Conservation (phyloP, 2,329 filamentous ascomycete genomes). For the Lithohypha guttulata region DNA sequence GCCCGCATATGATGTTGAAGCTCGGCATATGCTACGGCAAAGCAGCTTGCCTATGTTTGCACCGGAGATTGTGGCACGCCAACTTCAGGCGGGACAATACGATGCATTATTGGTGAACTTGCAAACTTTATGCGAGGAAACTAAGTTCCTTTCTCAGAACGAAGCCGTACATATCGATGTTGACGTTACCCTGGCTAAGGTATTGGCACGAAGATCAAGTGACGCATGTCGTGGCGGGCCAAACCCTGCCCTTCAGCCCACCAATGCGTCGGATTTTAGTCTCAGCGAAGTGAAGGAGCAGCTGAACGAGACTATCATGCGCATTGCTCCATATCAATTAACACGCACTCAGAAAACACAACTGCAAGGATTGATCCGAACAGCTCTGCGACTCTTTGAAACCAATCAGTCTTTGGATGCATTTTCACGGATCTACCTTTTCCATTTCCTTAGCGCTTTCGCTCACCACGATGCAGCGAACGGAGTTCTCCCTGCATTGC, state of each 20-base stretch:
- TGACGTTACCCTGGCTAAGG: no score
- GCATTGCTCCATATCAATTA: background rate
- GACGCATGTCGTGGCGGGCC: no score
- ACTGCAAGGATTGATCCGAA: conserved; percentile 66
- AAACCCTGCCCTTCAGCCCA: conserved; percentile 34
- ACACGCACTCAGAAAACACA: conserved; percentile 51
- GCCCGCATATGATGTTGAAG: background rate
- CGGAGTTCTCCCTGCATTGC: conserved; percentile 1
- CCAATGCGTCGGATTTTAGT: background rate
- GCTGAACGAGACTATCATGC: background rate
- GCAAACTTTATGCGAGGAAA: conserved; percentile 57
- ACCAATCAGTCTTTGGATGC: conserved; percentile 83
- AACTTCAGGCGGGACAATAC: conserved; percentile 66
- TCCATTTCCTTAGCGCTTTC: conserved; percentile 2
- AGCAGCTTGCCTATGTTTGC: conserved; percentile 69
- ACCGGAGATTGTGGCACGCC: conserved; percentile 77
- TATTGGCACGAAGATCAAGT: no score
- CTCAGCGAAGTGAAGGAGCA: background rate
- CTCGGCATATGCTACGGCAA: background rate
- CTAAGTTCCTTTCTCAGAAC: conserved; percentile 76
- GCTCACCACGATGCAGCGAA: background rate
- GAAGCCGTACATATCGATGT: conserved; percentile 35
- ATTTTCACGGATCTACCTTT: conserved; percentile 68
- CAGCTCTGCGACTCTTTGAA: conserved; percentile 70
- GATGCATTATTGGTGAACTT: conserved; percentile 61